Evolutionary conservation across 169 alveolate species (phyloP).

Genomic region (Miamiensis avidus): DNA sequence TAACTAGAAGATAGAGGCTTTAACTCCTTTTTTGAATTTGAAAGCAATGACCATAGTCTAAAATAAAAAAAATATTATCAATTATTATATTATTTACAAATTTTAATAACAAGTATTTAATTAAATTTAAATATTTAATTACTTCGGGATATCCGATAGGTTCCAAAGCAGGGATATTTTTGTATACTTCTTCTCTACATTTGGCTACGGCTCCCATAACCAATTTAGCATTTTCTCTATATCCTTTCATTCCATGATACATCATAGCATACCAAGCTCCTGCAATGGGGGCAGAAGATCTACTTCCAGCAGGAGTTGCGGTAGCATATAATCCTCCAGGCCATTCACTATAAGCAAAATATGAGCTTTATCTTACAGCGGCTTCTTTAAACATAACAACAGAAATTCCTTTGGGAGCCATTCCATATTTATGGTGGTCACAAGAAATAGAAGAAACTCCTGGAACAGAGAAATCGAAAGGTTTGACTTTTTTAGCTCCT

Average conservation of each 20-base stretch:
- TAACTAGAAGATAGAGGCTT: conserved; percentile 5
- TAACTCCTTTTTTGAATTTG: conserved; percentile 2
- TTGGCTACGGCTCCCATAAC: conserved; percentile 47
- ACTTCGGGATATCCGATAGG: conserved; percentile 33
- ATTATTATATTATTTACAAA: no score
- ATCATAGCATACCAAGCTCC: conserved; percentile 68
- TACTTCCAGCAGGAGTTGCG: conserved; percentile 68
- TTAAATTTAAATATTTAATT: neutral
- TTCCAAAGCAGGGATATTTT: conserved; percentile 42
- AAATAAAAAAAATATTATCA: no score
- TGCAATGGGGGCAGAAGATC: conserved; percentile 65
- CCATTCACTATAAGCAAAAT: conserved; percentile 68
- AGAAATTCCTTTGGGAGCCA: conserved; percentile 88
- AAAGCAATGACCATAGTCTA: neutral
- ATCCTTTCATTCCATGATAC: conserved; percentile 57
- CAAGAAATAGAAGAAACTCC: conserved; percentile 89
- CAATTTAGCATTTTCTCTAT: conserved; percentile 28
- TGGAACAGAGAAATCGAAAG: conserved; percentile 76
- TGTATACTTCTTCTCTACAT: conserved; percentile 28
- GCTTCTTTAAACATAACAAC: conserved; percentile 66
- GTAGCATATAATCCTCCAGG: conserved; percentile 85
- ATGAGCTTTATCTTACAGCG: conserved; percentile 67
- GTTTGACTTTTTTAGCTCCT: conserved; percentile 48
- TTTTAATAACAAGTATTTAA: neutral
- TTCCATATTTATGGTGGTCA: conserved; percentile 88